Conservation (phyloP, 345 rosid genomes). For the Boechera retrofracta region DNA sequence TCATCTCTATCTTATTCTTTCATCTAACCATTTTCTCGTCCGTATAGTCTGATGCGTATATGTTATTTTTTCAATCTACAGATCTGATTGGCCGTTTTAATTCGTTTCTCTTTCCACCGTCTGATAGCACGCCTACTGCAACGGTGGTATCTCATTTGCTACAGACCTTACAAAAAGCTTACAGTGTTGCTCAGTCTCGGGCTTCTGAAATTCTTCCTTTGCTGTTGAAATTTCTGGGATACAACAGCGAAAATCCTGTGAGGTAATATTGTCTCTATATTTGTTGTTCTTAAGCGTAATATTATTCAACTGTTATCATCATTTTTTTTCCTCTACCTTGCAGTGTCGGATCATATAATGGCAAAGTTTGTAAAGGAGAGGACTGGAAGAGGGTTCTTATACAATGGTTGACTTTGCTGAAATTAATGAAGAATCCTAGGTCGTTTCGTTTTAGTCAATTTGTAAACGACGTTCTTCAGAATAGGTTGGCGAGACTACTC, state of each 20-base stretch:
- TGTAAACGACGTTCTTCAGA: constrained; percentile 71
- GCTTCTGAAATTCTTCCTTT: constrained; percentile 74
- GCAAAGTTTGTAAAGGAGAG: constrained; percentile 65
- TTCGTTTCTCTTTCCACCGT: constrained; percentile 56
- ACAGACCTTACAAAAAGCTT: constrained; percentile 70
- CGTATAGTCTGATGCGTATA: constrained; percentile 25
- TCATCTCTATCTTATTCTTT: constrained; percentile 9
- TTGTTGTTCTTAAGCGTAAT: constrained; percentile 17
- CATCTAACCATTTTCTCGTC: constrained; percentile 15
- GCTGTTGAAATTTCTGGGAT: constrained; percentile 84
- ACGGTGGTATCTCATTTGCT: constrained; percentile 67
- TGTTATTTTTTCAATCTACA: constrained; percentile 43
- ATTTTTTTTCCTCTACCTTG: constrained; percentile 23
- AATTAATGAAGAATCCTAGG: constrained; percentile 69
- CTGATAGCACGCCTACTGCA: constrained; percentile 62
- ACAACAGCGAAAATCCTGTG: constrained; percentile 50
- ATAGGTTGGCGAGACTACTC: constrained; percentile 60
- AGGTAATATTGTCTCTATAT: constrained; percentile 57
- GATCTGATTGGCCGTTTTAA: constrained; percentile 63
- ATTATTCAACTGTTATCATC: constrained; percentile 20
- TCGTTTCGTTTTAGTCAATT: constrained; percentile 64
- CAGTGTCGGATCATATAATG: constrained; percentile 70
- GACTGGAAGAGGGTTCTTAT: constrained; percentile 78
- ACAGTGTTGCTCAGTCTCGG: constrained; percentile 65
- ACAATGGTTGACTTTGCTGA: constrained; percentile 86